Evolutionary conservation across 2,329 filamentous ascomycete genomes (phyloP).

Genomic region (Capronia americana): DNA sequence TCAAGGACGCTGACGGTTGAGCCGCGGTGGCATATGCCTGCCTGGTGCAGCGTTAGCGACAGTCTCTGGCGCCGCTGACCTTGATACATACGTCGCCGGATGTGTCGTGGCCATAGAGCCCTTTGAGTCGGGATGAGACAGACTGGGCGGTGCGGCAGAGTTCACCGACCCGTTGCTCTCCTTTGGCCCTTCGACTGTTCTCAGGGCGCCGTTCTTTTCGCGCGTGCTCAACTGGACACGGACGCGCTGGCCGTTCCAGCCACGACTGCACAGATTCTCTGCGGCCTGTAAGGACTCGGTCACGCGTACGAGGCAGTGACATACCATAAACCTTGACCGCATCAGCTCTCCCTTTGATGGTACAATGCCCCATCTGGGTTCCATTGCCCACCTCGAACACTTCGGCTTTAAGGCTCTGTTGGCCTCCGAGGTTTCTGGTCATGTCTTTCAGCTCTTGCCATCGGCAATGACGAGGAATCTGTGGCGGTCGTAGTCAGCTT

Average conservation of each 20-base stretch:
- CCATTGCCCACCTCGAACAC: slow-evolving; percentile 31
- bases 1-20: slow-evolving; percentile 2
- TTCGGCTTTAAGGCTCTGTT: slow-evolving; percentile 36
- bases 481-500: slow-evolving; percentile 2
- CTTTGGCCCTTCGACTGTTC: slow-evolving; percentile 30
- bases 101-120: slow-evolving; percentile 2
- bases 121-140: slow-evolving; percentile 2
- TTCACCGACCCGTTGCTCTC: slow-evolving; percentile 19
- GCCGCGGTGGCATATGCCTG: slow-evolving; percentile 6
- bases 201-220: slow-evolving; percentile 31
- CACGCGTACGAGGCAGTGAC: neutral
- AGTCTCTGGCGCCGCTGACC: neutral
- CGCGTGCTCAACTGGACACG: slow-evolving; percentile 28
- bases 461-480: slow-evolving; percentile 39
- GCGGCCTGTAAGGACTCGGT: neutral
- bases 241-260: slow-evolving; percentile 34
- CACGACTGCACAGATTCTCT: slow-evolving; percentile 31
- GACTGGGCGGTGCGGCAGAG: slow-evolving; percentile 7
- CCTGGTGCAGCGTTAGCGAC: neutral
- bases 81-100: slow-evolving; percentile 4
- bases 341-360: slow-evolving; percentile 32
- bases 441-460: slow-evolving; percentile 42
- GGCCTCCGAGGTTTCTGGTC: slow-evolving; percentile 31
- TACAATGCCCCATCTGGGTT: slow-evolving; percentile 35
- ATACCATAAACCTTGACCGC: slow-evolving; percentile 34